Evolutionary conservation across 2,329 filamentous ascomycete species (phyloP), one percentile per base, ranked within the genome.

Genomic region (Daldinia sp.): DNA sequence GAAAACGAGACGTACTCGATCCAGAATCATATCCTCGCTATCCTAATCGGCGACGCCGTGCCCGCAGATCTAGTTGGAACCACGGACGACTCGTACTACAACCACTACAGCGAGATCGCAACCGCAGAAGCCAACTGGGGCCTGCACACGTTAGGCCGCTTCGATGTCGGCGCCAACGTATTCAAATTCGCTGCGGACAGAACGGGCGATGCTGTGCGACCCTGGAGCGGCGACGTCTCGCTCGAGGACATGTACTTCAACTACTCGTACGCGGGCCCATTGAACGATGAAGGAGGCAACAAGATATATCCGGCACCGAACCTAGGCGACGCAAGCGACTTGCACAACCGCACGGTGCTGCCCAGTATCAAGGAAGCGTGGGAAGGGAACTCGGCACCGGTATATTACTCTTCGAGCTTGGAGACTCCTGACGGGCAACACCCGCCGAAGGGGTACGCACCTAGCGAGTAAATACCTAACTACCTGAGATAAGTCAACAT

Each of bases 11-110:
- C 84, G 8, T 93, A 93, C 77, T 76, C 81, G 4, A 78, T 81
- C 23, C 83, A 85, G 69, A 95, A 95, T 82, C 82, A 82, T 37
- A 84, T 95, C 53, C 85, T 92, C 62, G 85, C 81, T 65, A 83
- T 95, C 67, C 83, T 95, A 0, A 79, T 95, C 2, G 92, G 92
- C 13, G 91, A 91, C 61, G 89, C 87, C n/a, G 77, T 96, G 1
- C 90, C 90, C 9, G 53, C 80, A 3, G 53, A 83, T n/a, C 82
- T 90, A 1, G 78, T 87, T 39, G 90, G 90, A 58, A 92, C 90
- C 21, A 86, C 81, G 1, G 92, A 96, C 76, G 71, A 78, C 70
- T 85, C 81, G 72, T 94, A 86, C 76, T 92, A 92, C 80, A 88
- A 88, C 75, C 90, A 92, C 79, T 92, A 91, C 81, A 89, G 85